Percentiles rank a stretch among this genome's conserved stretches.
Evolutionary conservation across 148 eudicot genomes (phyloP).

Genomic region (Mesembryanthemum crystallinum): DNA sequence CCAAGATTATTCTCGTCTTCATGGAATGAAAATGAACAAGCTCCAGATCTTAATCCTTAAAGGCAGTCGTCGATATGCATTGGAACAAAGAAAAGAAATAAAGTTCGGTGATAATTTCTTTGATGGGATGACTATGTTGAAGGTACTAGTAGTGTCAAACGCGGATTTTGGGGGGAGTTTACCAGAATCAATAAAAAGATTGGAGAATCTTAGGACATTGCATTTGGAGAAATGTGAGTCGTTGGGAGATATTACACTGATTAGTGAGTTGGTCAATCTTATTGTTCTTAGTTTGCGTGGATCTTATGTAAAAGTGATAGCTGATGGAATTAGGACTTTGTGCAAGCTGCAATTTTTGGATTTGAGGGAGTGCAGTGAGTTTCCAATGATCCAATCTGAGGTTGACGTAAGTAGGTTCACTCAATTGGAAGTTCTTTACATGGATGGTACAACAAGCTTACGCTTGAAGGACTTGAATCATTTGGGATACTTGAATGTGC

Average conservation of each 20-base stretch:
- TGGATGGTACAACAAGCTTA: background rate
- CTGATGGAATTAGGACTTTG: slow-evolving; percentile 9
- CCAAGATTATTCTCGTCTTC: slow-evolving; percentile 1
- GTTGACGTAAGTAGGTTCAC: slow-evolving; percentile 5
- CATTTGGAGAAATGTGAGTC: slow-evolving; percentile 8
- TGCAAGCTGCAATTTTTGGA: slow-evolving; percentile 20
- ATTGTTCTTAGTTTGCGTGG: slow-evolving; percentile 16
- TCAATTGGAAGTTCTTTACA: slow-evolving; percentile 22
- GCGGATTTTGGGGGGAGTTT: background rate
- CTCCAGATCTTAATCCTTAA: slow-evolving; percentile 15
- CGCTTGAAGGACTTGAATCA: slow-evolving; percentile 3
- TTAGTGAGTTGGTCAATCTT: slow-evolving; percentile 10
- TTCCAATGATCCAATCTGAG: background rate
- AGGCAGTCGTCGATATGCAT: too few relatives aligned
- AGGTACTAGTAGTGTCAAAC: slow-evolving; percentile 4
- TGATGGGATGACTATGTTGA: background rate
- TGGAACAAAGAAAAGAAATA: too few relatives aligned
- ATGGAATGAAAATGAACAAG: background rate
- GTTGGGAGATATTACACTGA: slow-evolving; percentile 11
- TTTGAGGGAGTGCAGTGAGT: background rate
- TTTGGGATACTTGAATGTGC: slow-evolving; percentile 14
- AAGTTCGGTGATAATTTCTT: slow-evolving; percentile 1
- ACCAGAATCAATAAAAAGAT: slow-evolving; percentile 7
- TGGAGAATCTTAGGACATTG: slow-evolving; percentile 10
- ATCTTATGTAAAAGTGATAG: background rate